phyloP scores from a whole-genome alignment of 2,329 filamentous ascomycete species.

The Pestalotiopsis sp. region DNA sequence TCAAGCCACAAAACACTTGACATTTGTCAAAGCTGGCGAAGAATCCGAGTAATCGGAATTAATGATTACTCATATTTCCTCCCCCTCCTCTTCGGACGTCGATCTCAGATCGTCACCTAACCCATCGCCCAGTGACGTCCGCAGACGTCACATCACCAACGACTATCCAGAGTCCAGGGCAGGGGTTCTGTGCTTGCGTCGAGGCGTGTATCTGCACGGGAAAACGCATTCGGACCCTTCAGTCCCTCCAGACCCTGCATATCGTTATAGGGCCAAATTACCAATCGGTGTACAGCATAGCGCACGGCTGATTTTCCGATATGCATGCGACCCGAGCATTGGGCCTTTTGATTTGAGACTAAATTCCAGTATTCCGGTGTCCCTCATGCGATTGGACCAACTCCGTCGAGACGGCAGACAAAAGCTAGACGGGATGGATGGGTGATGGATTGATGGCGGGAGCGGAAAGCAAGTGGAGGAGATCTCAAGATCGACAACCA shows the following conservation, averaged over 20 bases:
- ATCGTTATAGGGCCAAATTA: neutral
- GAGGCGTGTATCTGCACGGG: neutral
- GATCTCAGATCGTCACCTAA: neutral
- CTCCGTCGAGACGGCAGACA: neutral
- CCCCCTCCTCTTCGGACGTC: neutral
- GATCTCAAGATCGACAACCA: neutral
- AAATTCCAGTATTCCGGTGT: neutral
- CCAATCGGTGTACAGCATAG: neutral
- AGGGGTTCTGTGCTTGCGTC: neutral
- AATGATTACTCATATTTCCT: neutral
- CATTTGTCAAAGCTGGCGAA: neutral
- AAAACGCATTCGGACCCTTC: neutral
- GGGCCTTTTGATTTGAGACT: neutral
- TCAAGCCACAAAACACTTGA: neutral
- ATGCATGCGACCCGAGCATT: neutral
- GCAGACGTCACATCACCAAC: neutral
- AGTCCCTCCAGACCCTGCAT: neutral
- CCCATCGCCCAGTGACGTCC: neutral
- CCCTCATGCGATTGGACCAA: neutral
- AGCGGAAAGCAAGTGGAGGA: neutral
- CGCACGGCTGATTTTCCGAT: neutral
- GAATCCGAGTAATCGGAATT: neutral
- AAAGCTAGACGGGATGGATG: neutral
- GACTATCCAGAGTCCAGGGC: neutral
- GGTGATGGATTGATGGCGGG: neutral